A percentile compares a stretch with the other conserved stretches of the same genome.
Evolutionary conservation across 495 filamentous ascomycete genomes (phyloP).

Genomic region (Aspergillus funiculosus): DNA sequence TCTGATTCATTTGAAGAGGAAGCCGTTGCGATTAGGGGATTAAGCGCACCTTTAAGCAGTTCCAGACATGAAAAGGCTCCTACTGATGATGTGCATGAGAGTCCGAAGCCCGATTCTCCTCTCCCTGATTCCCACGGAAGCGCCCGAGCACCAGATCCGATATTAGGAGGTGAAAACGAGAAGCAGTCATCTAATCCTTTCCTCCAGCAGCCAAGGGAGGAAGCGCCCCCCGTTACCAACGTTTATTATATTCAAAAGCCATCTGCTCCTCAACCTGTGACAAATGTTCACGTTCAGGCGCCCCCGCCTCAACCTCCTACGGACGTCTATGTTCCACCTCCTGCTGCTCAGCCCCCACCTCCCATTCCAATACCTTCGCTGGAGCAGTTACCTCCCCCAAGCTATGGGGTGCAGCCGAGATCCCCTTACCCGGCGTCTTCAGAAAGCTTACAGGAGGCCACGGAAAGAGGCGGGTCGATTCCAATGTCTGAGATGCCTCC

Average conservation of each 20-base stretch:
- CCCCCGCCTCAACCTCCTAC: conserved; percentile 2
- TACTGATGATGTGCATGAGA: not conserved
- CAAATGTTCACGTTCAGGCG: conserved; percentile 8
- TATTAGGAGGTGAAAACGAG: not conserved
- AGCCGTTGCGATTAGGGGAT: not conserved
- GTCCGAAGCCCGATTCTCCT: not conserved
- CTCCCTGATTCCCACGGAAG: not conserved
- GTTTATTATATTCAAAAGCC: conserved; percentile 7
- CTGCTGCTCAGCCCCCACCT: conserved; percentile 9
- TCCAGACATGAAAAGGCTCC: conserved; percentile 1
- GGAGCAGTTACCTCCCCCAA: conserved; percentile 28
- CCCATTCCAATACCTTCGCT: conserved; percentile 16
- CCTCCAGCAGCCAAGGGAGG: conserved; percentile 3
- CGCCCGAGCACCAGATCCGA: not conserved
- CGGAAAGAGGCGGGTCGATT: conserved; percentile 39
- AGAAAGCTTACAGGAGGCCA: conserved; percentile 33
- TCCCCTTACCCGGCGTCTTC: conserved; percentile 37
- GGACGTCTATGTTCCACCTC: not conserved
- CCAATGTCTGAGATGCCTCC: conserved; percentile 41
- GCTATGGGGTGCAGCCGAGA: conserved; percentile 15
- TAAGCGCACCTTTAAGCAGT: not conserved
- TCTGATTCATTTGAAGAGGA: conserved; percentile 13
- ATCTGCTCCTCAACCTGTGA: conserved; percentile 6
- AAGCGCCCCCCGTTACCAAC: not conserved
- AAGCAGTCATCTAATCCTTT: conserved; percentile 12